Evolutionary conservation across 441 rosid genomes (phyloP).

Genomic region (Biscutella laevigata): DNA sequence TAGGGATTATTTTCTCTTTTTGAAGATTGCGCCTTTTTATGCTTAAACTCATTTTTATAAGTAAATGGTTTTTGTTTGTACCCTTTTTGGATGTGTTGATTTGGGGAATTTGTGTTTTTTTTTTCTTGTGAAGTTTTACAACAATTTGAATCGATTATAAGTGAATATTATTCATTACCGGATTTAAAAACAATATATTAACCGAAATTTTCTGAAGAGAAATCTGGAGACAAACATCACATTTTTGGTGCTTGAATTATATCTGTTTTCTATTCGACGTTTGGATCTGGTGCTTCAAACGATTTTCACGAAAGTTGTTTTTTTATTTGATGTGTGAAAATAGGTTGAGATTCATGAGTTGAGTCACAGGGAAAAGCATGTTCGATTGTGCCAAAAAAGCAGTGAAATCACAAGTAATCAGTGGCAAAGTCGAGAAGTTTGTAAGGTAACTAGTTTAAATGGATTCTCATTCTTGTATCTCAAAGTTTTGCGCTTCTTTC

Average conservation of each 20-base stretch:
- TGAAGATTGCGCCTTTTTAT: not conserved
- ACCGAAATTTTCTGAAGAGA: not conserved
- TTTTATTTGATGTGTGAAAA: slow-evolving; percentile 1
- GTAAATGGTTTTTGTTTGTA: not conserved
- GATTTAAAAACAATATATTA: too few species aligned
- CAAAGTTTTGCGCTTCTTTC: too few species aligned
- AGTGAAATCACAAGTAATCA: slow-evolving; percentile 53
- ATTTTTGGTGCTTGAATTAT: not conserved
- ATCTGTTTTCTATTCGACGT: not conserved
- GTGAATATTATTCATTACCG: slow-evolving; percentile 6
- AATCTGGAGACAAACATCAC: not conserved
- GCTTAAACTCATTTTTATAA: not conserved
- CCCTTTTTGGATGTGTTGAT: not conserved
- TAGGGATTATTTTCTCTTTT: not conserved
- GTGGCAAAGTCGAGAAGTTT: slow-evolving; percentile 78
- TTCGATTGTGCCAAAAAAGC: slow-evolving; percentile 40
- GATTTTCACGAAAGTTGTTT: not conserved
- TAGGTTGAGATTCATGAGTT: slow-evolving; percentile 46
- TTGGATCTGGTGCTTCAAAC: not conserved
- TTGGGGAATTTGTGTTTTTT: not conserved
- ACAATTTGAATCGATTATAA: slow-evolving; percentile 4
- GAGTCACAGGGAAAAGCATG: slow-evolving; percentile 41
- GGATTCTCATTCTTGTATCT: not conserved
- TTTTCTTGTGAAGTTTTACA: not conserved
- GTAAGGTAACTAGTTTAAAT: slow-evolving; percentile 51